Conservation (phyloP, 2,329 filamentous ascomycete genomes). For the Talaromyces sp. region DNA sequence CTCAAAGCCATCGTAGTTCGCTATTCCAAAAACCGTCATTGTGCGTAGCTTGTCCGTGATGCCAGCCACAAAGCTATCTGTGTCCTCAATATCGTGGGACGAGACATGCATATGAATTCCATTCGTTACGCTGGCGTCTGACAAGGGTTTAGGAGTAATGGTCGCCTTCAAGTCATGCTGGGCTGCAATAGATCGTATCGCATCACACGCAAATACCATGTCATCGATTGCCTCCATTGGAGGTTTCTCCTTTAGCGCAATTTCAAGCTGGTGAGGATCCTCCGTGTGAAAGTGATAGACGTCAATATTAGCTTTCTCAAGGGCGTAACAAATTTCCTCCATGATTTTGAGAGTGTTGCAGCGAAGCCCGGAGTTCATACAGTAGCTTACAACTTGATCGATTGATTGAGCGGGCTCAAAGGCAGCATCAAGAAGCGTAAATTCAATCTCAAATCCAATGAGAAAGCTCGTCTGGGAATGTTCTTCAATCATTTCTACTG, state of each 20-base stretch:
- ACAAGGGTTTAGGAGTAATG: not conserved
- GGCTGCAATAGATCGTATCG: not conserved
- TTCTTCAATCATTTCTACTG: not conserved
- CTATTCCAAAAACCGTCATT: not conserved
- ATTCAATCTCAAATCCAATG: not conserved
- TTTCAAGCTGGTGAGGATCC: not conserved
- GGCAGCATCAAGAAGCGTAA: not conserved
- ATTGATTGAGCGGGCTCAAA: not conserved
- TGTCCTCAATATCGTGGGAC: not conserved
- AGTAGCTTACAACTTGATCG: not conserved
- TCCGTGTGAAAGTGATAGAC: slow-evolving; percentile 6
- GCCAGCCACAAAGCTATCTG: not conserved
- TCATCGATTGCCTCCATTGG: not conserved
- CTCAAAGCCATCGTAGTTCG: not conserved
- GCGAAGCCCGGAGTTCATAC: not conserved
- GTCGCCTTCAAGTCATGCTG: not conserved
- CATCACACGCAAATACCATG: not conserved
- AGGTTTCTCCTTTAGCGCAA: not conserved
- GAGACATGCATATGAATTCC: not conserved
- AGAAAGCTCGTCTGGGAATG: not conserved
- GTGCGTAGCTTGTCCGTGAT: not conserved
- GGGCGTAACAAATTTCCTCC: not conserved
- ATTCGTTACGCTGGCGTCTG: not conserved
- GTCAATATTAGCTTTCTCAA: not conserved
- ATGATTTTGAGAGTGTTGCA: not conserved